phyloP scores from a whole-genome alignment of 2,329 filamentous ascomycete genomes.

The Aspergillus puulaauensis region DNA sequence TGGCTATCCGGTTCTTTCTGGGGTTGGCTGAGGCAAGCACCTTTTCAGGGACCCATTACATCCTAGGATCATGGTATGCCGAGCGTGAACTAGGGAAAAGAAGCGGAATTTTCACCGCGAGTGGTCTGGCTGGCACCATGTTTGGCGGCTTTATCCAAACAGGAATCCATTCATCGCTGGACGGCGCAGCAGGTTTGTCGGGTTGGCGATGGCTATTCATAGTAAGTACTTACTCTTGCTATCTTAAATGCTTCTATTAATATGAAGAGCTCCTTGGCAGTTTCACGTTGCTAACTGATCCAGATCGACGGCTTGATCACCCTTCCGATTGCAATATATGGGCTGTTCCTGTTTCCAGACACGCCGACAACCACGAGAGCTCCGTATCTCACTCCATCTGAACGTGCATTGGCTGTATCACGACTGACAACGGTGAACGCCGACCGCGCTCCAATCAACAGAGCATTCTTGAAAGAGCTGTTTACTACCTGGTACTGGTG shows the following conservation, averaged over 20 bases:
- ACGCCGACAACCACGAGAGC: conserved; percentile 37
- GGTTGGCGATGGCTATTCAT: conserved; percentile 13
- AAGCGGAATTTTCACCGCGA: conserved; percentile 10
- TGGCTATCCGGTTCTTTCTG: conserved; percentile 40
- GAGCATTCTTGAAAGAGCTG: conserved; percentile 28
- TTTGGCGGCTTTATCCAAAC: conserved; percentile 12
- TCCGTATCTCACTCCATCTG: conserved; percentile 32
- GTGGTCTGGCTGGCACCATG: conserved; percentile 6
- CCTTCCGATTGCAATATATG: conserved; percentile 44
- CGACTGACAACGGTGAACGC: conserved; percentile 26
- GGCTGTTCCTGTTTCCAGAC: conserved; percentile 43
- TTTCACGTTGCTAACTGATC: background rate
- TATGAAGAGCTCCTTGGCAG: too few relatives aligned
- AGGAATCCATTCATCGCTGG: conserved; percentile 8
- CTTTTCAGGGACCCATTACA: conserved; percentile 38
- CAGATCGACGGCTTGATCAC: conserved; percentile 43
- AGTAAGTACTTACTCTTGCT: background rate
- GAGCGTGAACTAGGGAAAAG: conserved; percentile 20
- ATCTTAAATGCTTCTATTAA: background rate
- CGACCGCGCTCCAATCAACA: conserved; percentile 21
- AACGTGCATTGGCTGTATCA: conserved; percentile 32
- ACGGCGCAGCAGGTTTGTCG: conserved; percentile 1
- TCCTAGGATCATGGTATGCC: conserved; percentile 46
- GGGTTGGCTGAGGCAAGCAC: conserved; percentile 34
- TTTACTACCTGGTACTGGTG: conserved; percentile 39